Base-by-base conservation (phyloP, 2,329 filamentous ascomycete genomes). In the Monosporascus sp. region DNA sequence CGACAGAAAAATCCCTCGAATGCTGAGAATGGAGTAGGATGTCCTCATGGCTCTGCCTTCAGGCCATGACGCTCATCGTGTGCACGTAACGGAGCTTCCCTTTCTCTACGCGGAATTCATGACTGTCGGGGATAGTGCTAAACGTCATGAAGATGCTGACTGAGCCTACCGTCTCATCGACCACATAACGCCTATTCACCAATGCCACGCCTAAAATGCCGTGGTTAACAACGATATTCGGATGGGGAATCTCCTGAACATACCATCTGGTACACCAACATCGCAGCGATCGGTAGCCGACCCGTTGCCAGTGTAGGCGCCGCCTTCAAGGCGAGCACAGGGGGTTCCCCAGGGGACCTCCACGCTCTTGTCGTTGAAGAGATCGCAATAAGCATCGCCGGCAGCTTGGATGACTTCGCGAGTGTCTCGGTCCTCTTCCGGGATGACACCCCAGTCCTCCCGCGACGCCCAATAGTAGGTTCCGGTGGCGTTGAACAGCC, bases 401-500 rank as follows among this genome's bases (percentile, higher is more conserved):
- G 69, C 70, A 0, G 68, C 68, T 61, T 72, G 63, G 51, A 73
- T 68, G 2, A 62, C 65, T 14, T 58, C 67, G 41, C 70, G 65
- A 8, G 61, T 58, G 51, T 70, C 68, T 4, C 68, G 64, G 51
- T 68, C 57, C 43, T 53, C 63, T 40, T 64, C 65, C 7, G 67
- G 60, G 52, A 72, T 68, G 26, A 62, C 61, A 37, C 58, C 58
- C 70, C 70, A 72, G n/a, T 57, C 53, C 61, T 72, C 69, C n/a
- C 59, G 62, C 7, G 62, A 58, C 5, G 68, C 65, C 61, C 68
- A 71, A 55, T 67, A 67, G 48, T 67, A 62, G 17, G 69, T 71
- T 22, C 62, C 62, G 3, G 69, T 62, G 9, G 69, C 68, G 51
- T 72, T 70, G 61, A 72, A 72, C n/a, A 70, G 63, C 70, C 70